These are phyloP conservation scores for Biscogniauxia sp. DNA, from an alignment of 2,329 filamentous ascomycete genomes.

Conservation along the genomic window DNA sequence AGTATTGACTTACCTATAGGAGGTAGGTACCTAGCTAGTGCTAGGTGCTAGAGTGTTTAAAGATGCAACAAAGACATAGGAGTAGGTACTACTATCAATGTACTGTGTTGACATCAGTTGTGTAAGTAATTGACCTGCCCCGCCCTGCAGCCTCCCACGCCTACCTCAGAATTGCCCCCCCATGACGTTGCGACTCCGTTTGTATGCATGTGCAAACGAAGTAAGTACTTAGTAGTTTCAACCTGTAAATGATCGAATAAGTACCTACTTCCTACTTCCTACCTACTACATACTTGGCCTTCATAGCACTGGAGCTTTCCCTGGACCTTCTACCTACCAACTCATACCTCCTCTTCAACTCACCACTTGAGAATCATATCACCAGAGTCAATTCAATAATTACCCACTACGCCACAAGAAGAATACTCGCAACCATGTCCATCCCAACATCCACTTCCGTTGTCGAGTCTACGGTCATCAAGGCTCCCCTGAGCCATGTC, in stretches of 20 bases:
- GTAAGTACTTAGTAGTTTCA: conserved; percentile 1
- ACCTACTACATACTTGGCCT: no score
- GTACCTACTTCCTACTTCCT: neutral
- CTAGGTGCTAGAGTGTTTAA: no score
- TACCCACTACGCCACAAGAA: conserved; percentile 8
- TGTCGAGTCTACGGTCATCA: conserved; percentile 65
- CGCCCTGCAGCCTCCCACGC: conserved; percentile 1
- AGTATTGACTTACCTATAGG: neutral
- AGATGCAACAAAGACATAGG: no score
- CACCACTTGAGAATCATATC: neutral
- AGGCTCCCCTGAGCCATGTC: conserved; percentile 62
- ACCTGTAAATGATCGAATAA: conserved; percentile 1
- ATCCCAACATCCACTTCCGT: conserved; percentile 68
- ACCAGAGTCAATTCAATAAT: neutral
- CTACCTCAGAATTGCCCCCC: conserved; percentile 11
- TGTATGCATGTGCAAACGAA: conserved; percentile 21
- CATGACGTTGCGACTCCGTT: conserved; percentile 26
- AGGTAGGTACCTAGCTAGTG: no score
- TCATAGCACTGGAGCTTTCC: no score
- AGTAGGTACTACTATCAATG: neutral
- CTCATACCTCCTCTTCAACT: neutral
- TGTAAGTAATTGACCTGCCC: neutral
- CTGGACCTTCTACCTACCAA: neutral
- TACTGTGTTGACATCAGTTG: neutral
- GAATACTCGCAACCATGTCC: conserved; percentile 33